These are phyloP conservation scores for Scheffersomyces illinoinensis DNA, from an alignment of 1,139 yeast genomes.

Conservation along the genomic window DNA sequence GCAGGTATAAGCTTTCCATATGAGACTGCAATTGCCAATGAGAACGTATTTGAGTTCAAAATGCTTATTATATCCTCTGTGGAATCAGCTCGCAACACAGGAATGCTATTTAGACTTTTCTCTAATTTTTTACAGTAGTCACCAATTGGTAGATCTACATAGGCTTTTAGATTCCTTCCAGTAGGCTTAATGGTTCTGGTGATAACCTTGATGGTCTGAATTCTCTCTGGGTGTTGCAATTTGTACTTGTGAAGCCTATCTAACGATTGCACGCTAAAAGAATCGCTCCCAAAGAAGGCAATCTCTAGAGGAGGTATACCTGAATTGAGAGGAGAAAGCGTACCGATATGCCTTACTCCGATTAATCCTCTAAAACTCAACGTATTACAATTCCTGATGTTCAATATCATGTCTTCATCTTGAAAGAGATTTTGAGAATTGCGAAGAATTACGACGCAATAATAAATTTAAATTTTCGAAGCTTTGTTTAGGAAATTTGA, in stretches of 20 bases:
- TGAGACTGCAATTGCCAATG: conserved; percentile 84
- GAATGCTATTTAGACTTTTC: conserved; percentile 27
- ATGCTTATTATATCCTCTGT: conserved; percentile 49
- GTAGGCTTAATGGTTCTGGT: conserved; percentile 67
- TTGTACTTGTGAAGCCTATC: conserved; percentile 40
- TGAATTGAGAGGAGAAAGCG: background rate
- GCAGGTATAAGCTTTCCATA: conserved; percentile 81
- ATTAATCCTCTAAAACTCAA: background rate
- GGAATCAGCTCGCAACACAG: conserved; percentile 59
- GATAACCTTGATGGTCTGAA: conserved; percentile 58
- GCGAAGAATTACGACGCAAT: background rate
- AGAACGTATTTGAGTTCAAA: conserved; percentile 30
- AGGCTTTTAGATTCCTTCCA: conserved; percentile 60
- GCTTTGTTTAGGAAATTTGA: too few species aligned
- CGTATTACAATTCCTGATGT: background rate
- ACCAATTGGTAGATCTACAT: conserved; percentile 60
- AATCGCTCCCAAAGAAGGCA: conserved; percentile 83
- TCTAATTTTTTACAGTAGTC: conserved; percentile 5
- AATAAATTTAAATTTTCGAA: background rate
- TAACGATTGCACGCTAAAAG: conserved; percentile 66
- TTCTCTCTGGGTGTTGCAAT: conserved; percentile 22
- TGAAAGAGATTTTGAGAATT: background rate
- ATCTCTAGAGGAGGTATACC: conserved; percentile 21
- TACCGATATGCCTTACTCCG: background rate
- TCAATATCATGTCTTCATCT: background rate